A percentile compares a stretch with the other conserved stretches of the same genome.
phyloP scores from a whole-genome alignment of 2,329 filamentous ascomycete species.

The Fusarium nygamai region DNA sequence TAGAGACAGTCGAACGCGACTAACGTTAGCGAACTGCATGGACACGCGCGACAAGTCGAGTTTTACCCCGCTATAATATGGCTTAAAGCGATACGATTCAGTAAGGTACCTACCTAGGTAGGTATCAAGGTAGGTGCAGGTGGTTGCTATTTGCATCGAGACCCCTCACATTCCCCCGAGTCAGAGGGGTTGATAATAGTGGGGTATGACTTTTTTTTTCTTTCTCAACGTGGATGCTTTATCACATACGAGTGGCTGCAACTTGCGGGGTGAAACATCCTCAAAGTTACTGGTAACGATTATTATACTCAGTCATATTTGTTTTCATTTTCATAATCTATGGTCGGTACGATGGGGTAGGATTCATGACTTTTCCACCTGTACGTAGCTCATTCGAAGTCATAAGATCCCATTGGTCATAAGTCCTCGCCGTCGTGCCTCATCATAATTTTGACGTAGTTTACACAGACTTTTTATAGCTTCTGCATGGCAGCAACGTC shows the following conservation, averaged over 20 bases:
- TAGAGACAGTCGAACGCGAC: slow-evolving; percentile 17
- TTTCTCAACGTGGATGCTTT: not conserved
- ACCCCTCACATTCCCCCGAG: slow-evolving; percentile 29
- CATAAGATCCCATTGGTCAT: slow-evolving; percentile 41
- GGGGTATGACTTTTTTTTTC: not conserved
- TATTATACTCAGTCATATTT: slow-evolving; percentile 10
- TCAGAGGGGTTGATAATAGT: not conserved
- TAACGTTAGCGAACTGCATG: slow-evolving; percentile 13
- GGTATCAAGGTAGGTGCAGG: not conserved
- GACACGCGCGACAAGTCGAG: slow-evolving; percentile 15
- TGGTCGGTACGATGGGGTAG: slow-evolving; percentile 35
- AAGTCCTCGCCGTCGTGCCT: slow-evolving; percentile 47
- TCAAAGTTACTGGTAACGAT: not conserved
- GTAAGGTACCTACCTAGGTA: not conserved
- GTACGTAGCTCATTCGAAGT: slow-evolving; percentile 40
- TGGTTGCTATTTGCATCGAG: not conserved
- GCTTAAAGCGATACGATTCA: slow-evolving; percentile 36
- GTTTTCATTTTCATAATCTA: slow-evolving; percentile 39
- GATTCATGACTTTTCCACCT: slow-evolving; percentile 39
- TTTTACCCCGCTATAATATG: slow-evolving; percentile 43
- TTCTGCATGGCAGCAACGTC: slow-evolving; percentile 94
- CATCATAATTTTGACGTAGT: slow-evolving; percentile 43
- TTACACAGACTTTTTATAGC: slow-evolving; percentile 67
- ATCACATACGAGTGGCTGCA: not conserved
- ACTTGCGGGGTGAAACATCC: not conserved